Evolutionary conservation across 805 yeast genomes (phyloP).

Genomic region (Saturnispora halmiae): DNA sequence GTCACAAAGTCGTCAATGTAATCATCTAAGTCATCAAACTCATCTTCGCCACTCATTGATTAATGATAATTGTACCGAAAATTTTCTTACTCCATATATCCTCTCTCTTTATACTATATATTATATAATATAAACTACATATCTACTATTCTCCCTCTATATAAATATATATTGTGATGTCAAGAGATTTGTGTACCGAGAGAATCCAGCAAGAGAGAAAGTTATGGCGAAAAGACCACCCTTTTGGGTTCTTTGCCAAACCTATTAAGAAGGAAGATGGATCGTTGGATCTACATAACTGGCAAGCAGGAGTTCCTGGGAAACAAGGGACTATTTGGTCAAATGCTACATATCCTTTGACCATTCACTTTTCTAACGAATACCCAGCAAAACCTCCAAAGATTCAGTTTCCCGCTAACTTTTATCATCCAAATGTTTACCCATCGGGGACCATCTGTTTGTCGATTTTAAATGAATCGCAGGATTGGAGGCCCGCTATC

Average conservation of each 20-base stretch:
- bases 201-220: constrained; percentile 92
- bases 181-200: constrained; percentile 47
- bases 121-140: too few species aligned
- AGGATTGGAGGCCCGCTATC: constrained; percentile 97
- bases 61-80: neutral
- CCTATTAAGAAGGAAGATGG: constrained; percentile 80
- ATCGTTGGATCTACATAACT: constrained; percentile 66
- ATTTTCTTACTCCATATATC: too few species aligned
- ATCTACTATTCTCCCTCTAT: too few species aligned
- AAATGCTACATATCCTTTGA: constrained; percentile 79
- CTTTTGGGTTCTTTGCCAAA: constrained; percentile 93
- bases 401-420: constrained; percentile 78
- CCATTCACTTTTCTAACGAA: constrained; percentile 77
- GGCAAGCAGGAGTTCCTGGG: constrained; percentile 98
- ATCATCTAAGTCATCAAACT: constrained; percentile 69
- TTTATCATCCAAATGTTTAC: constrained; percentile 95
- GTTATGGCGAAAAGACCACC: constrained; percentile 98
- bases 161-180: neutral
- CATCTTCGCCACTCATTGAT: constrained; percentile 41
- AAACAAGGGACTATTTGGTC: constrained; percentile 81
- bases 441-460: constrained; percentile 97
- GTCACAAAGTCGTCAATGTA: constrained; percentile 78
- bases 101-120: too few species aligned
- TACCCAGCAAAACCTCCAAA: constrained; percentile 97
- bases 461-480: constrained; percentile 85